phyloP scores from a whole-genome alignment of 1,284 basidiomycete species.

The Gastroboletus turbinatus region DNA sequence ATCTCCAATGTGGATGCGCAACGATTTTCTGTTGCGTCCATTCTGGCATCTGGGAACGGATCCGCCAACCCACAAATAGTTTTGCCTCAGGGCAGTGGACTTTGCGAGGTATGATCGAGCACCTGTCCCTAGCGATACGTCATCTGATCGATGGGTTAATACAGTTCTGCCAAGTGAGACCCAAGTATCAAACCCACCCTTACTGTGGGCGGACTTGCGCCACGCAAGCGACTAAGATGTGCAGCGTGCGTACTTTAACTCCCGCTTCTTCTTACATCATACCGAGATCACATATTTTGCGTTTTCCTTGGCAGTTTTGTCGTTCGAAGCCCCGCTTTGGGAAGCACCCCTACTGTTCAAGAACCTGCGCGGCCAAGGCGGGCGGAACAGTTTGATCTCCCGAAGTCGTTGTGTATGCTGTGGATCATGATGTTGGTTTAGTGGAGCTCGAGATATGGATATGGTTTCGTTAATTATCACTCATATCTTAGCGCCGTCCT shows the following conservation, averaged over 20 bases:
- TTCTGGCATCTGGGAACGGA: background rate
- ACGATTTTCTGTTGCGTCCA: constrained; percentile 1
- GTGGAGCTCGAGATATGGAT: background rate
- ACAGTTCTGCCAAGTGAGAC: constrained; percentile 57
- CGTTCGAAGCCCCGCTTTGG: constrained; percentile 34
- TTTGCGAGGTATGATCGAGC: constrained; percentile 33
- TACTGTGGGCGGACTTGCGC: constrained; percentile 67
- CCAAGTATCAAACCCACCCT: constrained; percentile 49
- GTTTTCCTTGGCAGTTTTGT: constrained; percentile 25
- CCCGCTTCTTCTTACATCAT: background rate
- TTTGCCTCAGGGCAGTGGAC: constrained; percentile 18
- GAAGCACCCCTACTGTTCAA: constrained; percentile 36
- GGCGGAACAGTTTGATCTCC: constrained; percentile 17
- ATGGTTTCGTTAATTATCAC: constrained; percentile 23
- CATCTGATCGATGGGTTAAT: constrained; percentile 6
- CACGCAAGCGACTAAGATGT: constrained; percentile 40
- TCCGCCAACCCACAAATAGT: background rate
- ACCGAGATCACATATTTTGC: background rate
- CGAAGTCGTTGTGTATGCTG: background rate
- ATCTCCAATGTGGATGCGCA: constrained; percentile 3
- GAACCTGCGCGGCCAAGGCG: constrained; percentile 32
- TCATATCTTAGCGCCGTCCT: constrained; percentile 20
- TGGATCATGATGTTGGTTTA: background rate
- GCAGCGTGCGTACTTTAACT: constrained; percentile 24
- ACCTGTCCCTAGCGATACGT: background rate